Conservation (phyloP, 768 basidiomycete genomes). For the Trametes cingulata region DNA sequence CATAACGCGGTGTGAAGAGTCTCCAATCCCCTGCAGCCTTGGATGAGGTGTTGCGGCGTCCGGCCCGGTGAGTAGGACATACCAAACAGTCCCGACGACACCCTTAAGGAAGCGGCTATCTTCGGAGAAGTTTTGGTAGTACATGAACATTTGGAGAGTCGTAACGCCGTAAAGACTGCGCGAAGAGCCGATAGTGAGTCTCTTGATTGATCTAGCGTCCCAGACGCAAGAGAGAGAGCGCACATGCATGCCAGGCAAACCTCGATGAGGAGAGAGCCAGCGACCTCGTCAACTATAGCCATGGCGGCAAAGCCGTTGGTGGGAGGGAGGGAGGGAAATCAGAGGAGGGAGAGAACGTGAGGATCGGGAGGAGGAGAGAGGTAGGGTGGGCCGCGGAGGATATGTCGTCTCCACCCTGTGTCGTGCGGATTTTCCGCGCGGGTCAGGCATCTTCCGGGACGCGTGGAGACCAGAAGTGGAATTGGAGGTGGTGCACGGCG, state of each 20-base stretch:
- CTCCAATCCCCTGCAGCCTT: not conserved
- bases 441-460: not conserved
- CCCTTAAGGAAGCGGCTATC: slow-evolving; percentile 6
- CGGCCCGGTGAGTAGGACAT: not conserved
- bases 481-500: not conserved
- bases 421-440: not conserved
- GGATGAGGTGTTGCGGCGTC: not conserved
- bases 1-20: slow-evolving; percentile 8
- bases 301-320: not conserved
- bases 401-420: not conserved
- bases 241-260: slow-evolving; percentile 14
- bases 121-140: not conserved
- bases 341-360: not conserved
- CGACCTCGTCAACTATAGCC: not conserved
- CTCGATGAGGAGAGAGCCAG: slow-evolving; percentile 5
- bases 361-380: not conserved
- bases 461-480: too few species aligned
- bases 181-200: too few species aligned
- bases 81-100: slow-evolving; percentile 6
- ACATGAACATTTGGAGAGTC: slow-evolving; percentile 8
- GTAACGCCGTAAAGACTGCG: slow-evolving; percentile 12
- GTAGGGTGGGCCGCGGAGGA: not conserved
- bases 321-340: not conserved
- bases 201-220: not conserved
- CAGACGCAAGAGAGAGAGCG: not conserved